Base-by-base conservation (phyloP, 164 flowering plant species). In the Litsea cubeba region DNA sequence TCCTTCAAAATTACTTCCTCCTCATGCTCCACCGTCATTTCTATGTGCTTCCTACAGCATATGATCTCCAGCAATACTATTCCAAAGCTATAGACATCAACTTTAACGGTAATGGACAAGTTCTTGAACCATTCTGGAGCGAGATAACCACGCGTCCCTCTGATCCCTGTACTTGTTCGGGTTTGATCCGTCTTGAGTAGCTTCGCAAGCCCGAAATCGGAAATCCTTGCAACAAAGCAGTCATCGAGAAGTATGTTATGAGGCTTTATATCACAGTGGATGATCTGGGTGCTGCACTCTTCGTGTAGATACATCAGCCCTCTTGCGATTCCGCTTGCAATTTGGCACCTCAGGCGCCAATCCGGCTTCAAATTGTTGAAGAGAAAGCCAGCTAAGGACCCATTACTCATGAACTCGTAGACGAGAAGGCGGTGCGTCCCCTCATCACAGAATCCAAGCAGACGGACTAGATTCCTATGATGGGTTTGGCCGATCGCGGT, bases 101-200 rank as follows among this genome's bases (percentile, higher is more conserved):
- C 82, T 65, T 82, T 82, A 54, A 74, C n/a, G 0, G 82, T 76
- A 12, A 82, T 69, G 0, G 78, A 71, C 18, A 70, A 75, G 49
- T 79, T 81, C 69, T 69, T 78, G 30, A 81, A 76, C 84, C 84
- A 81, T 64, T 79, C 81, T 3, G 79, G 84, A 12, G 84, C 81
- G 58, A 79, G 73, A 30, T 81, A 79, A 15, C 84, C 84, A 74
- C 71, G 69, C 22, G 82, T 82, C 26, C 84, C 84, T 23, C 78
- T 65, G 2, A 70, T 72, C 32, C 69, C 73, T 10, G 82, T 79
- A 54, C 60, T 72, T 5, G 80, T 82, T 60, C 72, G 64, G 20
- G 80, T 79, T 35, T 79, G 78, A 26, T 82, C 82, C 3, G 70
- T 74, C 73, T 54, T 74, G 32, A 79, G 18, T 35, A 82, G 73